phyloP scores from a whole-genome alignment of 768 basidiomycete species.

The Boletus eberwhitei region DNA sequence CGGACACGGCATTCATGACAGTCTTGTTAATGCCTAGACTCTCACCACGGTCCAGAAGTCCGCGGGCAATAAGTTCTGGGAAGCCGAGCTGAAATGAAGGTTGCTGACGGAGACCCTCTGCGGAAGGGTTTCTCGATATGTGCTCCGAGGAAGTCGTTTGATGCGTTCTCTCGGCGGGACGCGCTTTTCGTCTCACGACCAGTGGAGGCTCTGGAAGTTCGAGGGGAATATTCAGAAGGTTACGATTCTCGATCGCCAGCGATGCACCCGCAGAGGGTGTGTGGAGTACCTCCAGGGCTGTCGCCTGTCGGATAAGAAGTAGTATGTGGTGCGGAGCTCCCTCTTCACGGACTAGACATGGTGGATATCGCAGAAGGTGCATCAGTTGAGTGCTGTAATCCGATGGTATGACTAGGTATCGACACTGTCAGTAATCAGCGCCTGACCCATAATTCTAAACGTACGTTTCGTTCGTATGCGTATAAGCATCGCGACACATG shows the following conservation, averaged over 20 bases:
- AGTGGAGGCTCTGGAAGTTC: slow-evolving; percentile 55
- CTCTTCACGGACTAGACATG: slow-evolving; percentile 32
- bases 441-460: slow-evolving; percentile 24
- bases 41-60: slow-evolving; percentile 72
- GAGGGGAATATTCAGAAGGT: slow-evolving; percentile 66
- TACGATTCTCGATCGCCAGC: slow-evolving; percentile 78
- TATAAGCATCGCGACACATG: slow-evolving; percentile 93
- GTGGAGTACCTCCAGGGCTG: slow-evolving; percentile 71
- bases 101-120: slow-evolving; percentile 38
- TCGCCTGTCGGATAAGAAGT: slow-evolving; percentile 80
- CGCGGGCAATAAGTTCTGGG: slow-evolving; percentile 70
- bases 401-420: slow-evolving; percentile 66
- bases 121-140: slow-evolving; percentile 19
- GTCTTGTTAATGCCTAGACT: slow-evolving; percentile 83
- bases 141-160: slow-evolving; percentile 20
- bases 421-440: slow-evolving; percentile 12
- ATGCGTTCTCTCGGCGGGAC: slow-evolving; percentile 32
- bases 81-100: slow-evolving; percentile 49
- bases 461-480: slow-evolving; percentile 86
- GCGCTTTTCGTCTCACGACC: slow-evolving; percentile 35
- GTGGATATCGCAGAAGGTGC: slow-evolving; percentile 81
- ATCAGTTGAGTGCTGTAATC: slow-evolving; percentile 89
- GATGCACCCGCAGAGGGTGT: slow-evolving; percentile 74
- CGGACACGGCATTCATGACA: slow-evolving; percentile 74
- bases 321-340: slow-evolving; percentile 53